Evolutionary conservation across 164 flowering plant species (phyloP).

Genomic region (Macadamia integrifolia): DNA sequence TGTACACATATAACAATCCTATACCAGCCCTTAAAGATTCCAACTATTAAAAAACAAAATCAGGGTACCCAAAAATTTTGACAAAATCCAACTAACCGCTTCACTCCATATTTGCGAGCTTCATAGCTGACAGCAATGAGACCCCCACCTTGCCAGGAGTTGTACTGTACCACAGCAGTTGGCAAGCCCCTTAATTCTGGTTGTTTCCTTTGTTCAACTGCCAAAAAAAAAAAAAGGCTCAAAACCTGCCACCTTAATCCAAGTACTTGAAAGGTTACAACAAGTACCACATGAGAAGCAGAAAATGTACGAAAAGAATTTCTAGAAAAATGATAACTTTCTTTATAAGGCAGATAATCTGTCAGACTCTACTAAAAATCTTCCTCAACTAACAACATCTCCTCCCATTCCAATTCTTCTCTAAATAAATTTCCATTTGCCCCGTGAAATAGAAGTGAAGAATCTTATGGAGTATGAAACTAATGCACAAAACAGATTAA

Average conservation of each 20-base stretch:
- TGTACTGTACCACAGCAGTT: constrained; percentile 92
- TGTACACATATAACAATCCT: not conserved
- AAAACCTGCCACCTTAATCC: not conserved
- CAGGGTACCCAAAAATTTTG: not conserved
- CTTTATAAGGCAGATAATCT: too few species aligned
- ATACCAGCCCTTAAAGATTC: not conserved
- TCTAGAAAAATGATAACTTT: too few species aligned
- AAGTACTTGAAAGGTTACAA: not conserved
- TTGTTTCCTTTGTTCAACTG: constrained; percentile 85
- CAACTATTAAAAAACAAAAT: not conserved
- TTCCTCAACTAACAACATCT: too few species aligned
- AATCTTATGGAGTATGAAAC: too few species aligned
- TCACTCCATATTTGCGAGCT: constrained; percentile 92
- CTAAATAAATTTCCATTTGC: too few species aligned
- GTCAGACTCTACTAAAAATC: too few species aligned
- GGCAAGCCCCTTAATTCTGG: constrained; percentile 77
- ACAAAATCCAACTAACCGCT: constrained; percentile 45
- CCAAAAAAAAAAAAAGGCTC: constrained; percentile 4
- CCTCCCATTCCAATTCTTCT: too few species aligned
- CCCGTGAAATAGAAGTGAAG: too few species aligned
- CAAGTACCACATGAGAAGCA: not conserved
- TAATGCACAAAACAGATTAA: too few species aligned
- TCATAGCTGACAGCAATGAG: constrained; percentile 93
- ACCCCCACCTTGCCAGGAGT: constrained; percentile 95
- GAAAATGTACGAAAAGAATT: not conserved